Evolutionary conservation across 305 asterid species (phyloP), one percentile per base, ranked within the genome.

Genomic region (Solanum aculeatissimum): DNA sequence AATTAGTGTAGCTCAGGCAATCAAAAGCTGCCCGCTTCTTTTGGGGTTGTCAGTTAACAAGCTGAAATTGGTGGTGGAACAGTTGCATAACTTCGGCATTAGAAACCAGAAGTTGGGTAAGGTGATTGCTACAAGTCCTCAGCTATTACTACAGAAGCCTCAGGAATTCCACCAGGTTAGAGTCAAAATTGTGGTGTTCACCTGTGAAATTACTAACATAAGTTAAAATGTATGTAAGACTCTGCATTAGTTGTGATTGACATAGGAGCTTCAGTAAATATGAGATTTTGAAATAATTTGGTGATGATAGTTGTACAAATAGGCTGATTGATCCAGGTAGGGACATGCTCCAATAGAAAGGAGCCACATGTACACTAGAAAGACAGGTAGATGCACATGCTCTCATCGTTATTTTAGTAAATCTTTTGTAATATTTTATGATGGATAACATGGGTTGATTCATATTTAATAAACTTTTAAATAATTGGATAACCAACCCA

Each of bases 71-170:
- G 92, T 91, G 93, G 91, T 96, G 84, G 91, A 89, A 47, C 91
- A 91, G 80, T 89, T 93, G 9, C 51, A 58, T 74, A 90, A 89
- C 69, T 84, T 93, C 77, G 93, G 91, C 82, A 86, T 96, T 83
- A 86, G 83, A 60, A 70, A 84, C 85, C 92, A 93, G 88, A 95
- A 40, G 90, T 87, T 95, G 83, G 98, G 99, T 55, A 88, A 86
- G 77, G 91, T 96, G 86, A 89, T 96, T 83, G 92, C 94, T 47
- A 89, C 89, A 85, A 94, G 98, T 84, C 99, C 99, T 18, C 98
- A 93, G 84, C 91, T 96, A 43, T 91, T 96, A 83, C 92, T 91
- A 63, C 93, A 91, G 87, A 92, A 89, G 89, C 97, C 98, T 89
- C 94, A 87, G 88, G 98, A 96, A 84, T 90, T 96, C 87, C 70